phyloP scores from a whole-genome alignment of 2,329 filamentous ascomycete genomes.

The Whalleya microplaca region DNA sequence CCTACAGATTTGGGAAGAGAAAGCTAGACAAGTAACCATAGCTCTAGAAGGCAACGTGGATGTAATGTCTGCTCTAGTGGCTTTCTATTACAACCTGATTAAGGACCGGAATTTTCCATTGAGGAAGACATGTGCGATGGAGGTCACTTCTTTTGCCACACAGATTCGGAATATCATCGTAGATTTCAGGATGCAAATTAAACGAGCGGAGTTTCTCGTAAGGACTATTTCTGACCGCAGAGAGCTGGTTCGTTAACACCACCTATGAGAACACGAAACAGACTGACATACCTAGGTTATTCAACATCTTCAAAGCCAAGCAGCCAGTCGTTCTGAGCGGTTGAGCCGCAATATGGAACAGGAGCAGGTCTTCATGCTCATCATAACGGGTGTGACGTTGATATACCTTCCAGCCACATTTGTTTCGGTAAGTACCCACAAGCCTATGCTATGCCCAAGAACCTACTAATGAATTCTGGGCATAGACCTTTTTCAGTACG shows the following conservation, averaged over 20 bases:
- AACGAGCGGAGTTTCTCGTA: conserved; percentile 39
- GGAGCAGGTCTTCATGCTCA: conserved; percentile 28
- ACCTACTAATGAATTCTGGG: conserved; percentile 1
- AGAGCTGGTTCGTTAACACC: conserved; percentile 38
- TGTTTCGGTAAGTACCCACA: conserved; percentile 16
- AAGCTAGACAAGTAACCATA: conserved; percentile 40
- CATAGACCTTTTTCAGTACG: conserved; percentile 24
- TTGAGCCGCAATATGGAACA: conserved; percentile 25
- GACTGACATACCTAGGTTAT: conserved; percentile 32
- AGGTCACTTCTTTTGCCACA: conserved; percentile 32
- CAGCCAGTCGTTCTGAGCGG: conserved; percentile 34
- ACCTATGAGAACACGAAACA: neutral
- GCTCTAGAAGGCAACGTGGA: conserved; percentile 43
- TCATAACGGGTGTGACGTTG: conserved; percentile 35
- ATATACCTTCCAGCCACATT: conserved; percentile 29
- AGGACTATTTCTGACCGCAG: conserved; percentile 43
- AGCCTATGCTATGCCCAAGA: neutral
- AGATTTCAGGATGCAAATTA: conserved; percentile 42
- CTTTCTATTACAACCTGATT: conserved; percentile 34
- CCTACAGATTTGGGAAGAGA: conserved; percentile 44
- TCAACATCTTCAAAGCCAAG: conserved; percentile 40
- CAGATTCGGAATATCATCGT: conserved; percentile 41
- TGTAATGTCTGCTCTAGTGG: conserved; percentile 37
- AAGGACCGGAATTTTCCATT: conserved; percentile 31
- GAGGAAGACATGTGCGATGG: conserved; percentile 20